Conservation (phyloP, 1,139 yeast species). For the Taphrina deformans region DNA sequence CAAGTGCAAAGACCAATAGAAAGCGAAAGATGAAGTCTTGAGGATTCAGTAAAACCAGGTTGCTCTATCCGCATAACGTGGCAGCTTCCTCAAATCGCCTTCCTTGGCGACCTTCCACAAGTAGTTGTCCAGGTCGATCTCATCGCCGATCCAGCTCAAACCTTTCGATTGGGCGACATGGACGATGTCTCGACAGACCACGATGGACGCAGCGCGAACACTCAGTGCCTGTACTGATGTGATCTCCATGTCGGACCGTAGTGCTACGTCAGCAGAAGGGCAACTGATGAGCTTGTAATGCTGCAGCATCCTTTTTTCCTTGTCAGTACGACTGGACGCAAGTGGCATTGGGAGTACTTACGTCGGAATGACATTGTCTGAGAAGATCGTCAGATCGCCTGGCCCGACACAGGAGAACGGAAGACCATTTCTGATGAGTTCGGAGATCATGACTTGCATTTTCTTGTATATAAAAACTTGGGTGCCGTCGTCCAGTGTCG, state of each 20-base stretch:
- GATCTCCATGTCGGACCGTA: constrained; percentile 1
- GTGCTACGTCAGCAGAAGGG: constrained; percentile 9
- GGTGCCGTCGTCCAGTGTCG: not conserved
- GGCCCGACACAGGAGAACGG: constrained; percentile 3
- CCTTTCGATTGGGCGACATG: not conserved
- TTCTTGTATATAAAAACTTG: constrained; percentile 16
- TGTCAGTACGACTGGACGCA: not conserved
- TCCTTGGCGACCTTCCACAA: constrained; percentile 30
- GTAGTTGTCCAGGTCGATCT: constrained; percentile 28
- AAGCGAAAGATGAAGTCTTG: not conserved
- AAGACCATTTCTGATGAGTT: constrained; percentile 16
- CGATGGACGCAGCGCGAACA: constrained; percentile 28
- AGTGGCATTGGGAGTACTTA: not conserved
- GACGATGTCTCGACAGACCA: constrained; percentile 12
- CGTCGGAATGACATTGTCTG: constrained; percentile 27
- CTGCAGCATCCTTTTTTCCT: constrained; percentile 19
- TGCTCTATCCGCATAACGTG: constrained; percentile 12
- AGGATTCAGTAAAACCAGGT: constrained; percentile 20
- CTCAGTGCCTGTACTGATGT: constrained; percentile 10
- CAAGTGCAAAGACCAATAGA: not conserved
- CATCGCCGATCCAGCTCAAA: constrained; percentile 9
- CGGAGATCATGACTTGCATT: constrained; percentile 28
- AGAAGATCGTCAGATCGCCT: constrained; percentile 21
- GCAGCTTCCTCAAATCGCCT: constrained; percentile 11
- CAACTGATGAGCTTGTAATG: constrained; percentile 14